These are phyloP conservation scores for Acacia melanoxylon DNA, from an alignment of 306 rosid genomes.

Conservation along the genomic window DNA sequence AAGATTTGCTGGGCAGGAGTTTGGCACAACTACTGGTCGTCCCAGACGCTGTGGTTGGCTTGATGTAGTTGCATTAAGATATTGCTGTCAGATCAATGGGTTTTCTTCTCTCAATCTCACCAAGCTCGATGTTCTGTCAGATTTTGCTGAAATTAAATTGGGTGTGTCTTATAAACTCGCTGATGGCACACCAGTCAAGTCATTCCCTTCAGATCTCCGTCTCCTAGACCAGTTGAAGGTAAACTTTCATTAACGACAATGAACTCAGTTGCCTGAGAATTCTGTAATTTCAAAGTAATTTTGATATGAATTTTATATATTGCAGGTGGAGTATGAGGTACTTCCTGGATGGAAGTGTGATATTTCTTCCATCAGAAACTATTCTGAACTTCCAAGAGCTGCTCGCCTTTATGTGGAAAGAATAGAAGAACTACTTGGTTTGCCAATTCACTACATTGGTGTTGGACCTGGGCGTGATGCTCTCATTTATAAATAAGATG, in stretches of 20 bases:
- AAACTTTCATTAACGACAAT: constrained; percentile 10
- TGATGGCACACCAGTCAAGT: constrained; percentile 71
- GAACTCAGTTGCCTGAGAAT: neutral
- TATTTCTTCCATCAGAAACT: constrained; percentile 79
- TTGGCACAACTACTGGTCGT: constrained; percentile 97
- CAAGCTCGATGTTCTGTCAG: constrained; percentile 88
- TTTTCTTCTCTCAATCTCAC: constrained; percentile 90
- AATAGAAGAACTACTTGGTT: constrained; percentile 84
- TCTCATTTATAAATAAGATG: constrained; percentile 63
- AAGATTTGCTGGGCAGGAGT: constrained; percentile 95
- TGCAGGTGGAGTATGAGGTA: constrained; percentile 86
- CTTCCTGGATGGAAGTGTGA: constrained; percentile 88
- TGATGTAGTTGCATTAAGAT: constrained; percentile 78
- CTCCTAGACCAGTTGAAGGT: constrained; percentile 90
- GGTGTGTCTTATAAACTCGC: constrained; percentile 63
- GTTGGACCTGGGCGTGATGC: constrained; percentile 98
- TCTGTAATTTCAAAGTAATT: constrained; percentile 18
- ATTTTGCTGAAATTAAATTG: constrained; percentile 69
- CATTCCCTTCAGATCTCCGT: constrained; percentile 88
- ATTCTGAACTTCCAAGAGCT: constrained; percentile 83
- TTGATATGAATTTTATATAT: constrained; percentile 16
- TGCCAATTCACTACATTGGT: constrained; percentile 92
- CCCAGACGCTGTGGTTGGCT: constrained; percentile 99
- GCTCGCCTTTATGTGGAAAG: constrained; percentile 77
- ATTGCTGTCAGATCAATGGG: constrained; percentile 86